phyloP scores from a whole-genome alignment of 768 basidiomycete genomes.

The Agaricus subrufescens region DNA sequence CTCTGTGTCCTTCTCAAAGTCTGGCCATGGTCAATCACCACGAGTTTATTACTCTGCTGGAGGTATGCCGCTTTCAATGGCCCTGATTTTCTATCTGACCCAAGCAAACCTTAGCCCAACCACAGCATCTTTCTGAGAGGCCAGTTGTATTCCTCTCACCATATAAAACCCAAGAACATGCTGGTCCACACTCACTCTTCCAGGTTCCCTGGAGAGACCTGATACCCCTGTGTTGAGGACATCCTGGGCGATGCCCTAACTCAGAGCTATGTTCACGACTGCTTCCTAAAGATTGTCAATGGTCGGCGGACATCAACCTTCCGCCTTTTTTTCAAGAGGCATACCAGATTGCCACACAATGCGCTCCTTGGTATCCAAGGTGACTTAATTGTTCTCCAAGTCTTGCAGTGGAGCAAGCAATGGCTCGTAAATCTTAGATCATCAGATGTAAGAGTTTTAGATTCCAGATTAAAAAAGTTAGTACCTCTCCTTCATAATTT shows the following conservation, averaged over 20 bases:
- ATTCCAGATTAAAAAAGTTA: too few species aligned
- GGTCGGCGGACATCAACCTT: not conserved
- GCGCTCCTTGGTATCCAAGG: not conserved
- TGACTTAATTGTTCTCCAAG: not conserved
- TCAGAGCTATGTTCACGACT: not conserved
- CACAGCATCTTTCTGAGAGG: not conserved
- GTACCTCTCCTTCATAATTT: too few species aligned
- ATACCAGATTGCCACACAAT: not conserved
- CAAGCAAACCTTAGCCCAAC: too few species aligned
- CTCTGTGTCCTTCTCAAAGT: too few species aligned
- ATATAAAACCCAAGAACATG: not conserved
- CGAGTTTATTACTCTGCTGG: too few species aligned
- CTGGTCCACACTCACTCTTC: not conserved
- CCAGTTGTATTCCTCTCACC: not conserved
- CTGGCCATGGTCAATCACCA: too few species aligned
- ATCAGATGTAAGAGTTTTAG: too few species aligned
- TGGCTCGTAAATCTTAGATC: too few species aligned
- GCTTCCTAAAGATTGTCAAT: not conserved
- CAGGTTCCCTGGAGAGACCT: not conserved
- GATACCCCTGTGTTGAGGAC: not conserved
- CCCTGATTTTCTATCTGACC: too few species aligned
- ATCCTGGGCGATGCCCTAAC: not conserved
- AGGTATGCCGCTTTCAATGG: too few species aligned
- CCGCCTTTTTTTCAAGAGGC: not conserved
- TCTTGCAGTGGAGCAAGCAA: too few species aligned